A percentile compares a stretch with the other conserved stretches of the same genome.
These are phyloP conservation scores for Fusarium chlamydosporum DNA, from an alignment of 2,329 filamentous ascomycete species.

Conservation along the genomic window DNA sequence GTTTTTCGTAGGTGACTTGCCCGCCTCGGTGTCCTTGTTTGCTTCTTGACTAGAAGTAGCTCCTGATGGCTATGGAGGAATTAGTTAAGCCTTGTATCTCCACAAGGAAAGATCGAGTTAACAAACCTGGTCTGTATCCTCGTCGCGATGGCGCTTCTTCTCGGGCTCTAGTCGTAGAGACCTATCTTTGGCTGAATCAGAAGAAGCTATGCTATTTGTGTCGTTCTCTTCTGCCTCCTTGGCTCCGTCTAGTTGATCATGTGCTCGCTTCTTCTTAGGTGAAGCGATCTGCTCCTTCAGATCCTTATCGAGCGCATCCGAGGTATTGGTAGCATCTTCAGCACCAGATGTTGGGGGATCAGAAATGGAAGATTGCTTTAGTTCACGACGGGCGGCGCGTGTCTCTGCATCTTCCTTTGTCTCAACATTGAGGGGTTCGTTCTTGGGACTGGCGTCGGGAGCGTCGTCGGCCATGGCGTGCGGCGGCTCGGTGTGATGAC, in stretches of 20 bases:
- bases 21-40: conserved; percentile 43
- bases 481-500: conserved; percentile 39
- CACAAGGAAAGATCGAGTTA: background rate
- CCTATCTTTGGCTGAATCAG: conserved; percentile 64
- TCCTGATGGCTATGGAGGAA: conserved; percentile 38
- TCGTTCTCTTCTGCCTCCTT: conserved; percentile 61
- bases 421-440: conserved; percentile 53
- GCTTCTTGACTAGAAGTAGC: conserved; percentile 37
- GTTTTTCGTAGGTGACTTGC: conserved; percentile 49
- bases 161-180: conserved; percentile 68
- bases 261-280: conserved; percentile 76
- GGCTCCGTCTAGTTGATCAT: conserved; percentile 69
- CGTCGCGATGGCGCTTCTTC: conserved; percentile 74
- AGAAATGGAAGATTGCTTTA: conserved; percentile 75
- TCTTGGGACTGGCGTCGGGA: conserved; percentile 59
- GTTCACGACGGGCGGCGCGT: conserved; percentile 73
- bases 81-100: conserved; percentile 25
- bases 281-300: conserved; percentile 67
- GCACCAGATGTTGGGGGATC: conserved; percentile 56
- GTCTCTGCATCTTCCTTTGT: conserved; percentile 73
- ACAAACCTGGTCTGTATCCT: conserved; percentile 57
- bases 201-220: conserved; percentile 59
- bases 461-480: conserved; percentile 62
- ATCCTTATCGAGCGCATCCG: conserved; percentile 55
- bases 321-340: conserved; percentile 53